Evolutionary conservation across 352 stramenopile species (phyloP).

Genomic region (Phytophthora niederhauseri): DNA sequence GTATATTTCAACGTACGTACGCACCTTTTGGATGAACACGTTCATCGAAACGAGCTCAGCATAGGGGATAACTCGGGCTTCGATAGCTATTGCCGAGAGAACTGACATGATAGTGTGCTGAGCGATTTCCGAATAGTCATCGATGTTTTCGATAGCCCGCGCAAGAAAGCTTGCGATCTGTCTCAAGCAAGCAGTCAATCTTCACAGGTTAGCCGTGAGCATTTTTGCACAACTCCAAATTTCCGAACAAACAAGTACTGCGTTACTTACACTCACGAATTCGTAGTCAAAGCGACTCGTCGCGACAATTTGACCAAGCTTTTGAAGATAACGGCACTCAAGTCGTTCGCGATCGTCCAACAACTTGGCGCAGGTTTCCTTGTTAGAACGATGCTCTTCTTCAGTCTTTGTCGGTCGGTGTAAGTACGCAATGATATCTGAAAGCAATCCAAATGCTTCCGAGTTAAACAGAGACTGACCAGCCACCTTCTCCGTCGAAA

Average conservation of each 20-base stretch:
- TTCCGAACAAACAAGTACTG: not conserved
- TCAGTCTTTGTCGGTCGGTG: slow-evolving; percentile 29
- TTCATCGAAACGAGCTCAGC: slow-evolving; percentile 47
- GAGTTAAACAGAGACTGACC: slow-evolving; percentile 48
- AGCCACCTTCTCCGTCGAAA: slow-evolving; percentile 1
- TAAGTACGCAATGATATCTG: slow-evolving; percentile 50
- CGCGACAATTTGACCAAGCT: slow-evolving; percentile 53
- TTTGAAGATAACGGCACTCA: slow-evolving; percentile 57
- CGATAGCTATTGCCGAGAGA: slow-evolving; percentile 59
- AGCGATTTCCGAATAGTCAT: slow-evolving; percentile 53
- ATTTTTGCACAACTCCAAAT: not conserved
- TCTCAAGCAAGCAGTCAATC: slow-evolving; percentile 7
- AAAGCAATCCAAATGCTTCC: slow-evolving; percentile 58
- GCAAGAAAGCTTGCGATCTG: slow-evolving; percentile 53
- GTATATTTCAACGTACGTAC: not conserved
- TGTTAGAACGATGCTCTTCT: slow-evolving; percentile 10
- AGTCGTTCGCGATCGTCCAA: slow-evolving; percentile 28
- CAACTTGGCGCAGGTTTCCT: slow-evolving; percentile 6
- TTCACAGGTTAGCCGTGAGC: slow-evolving; percentile 2
- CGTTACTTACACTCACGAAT: slow-evolving; percentile 52
- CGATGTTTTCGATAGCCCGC: slow-evolving; percentile 43
- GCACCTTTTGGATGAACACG: slow-evolving; percentile 40
- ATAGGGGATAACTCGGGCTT: slow-evolving; percentile 64
- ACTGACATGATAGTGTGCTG: slow-evolving; percentile 62
- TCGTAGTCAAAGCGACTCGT: slow-evolving; percentile 57